Percentiles rank a stretch among this genome's conserved stretches.
phyloP scores from a whole-genome alignment of 805 yeast genomes.

The Schizosaccharomyces cryophilus region DNA sequence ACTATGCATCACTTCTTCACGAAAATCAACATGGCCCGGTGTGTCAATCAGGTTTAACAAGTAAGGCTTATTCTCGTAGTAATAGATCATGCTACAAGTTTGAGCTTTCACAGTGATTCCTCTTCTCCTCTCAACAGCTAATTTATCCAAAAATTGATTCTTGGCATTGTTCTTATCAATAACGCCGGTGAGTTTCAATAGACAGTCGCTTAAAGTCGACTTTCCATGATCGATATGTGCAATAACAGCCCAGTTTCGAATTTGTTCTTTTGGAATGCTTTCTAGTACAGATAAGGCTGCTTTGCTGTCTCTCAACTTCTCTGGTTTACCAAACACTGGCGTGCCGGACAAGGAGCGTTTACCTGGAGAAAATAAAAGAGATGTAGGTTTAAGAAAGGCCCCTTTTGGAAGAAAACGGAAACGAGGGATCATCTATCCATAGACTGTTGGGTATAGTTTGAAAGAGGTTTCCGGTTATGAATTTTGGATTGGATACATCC shows the following conservation, averaged over 20 bases:
- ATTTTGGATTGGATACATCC: too few relatives aligned
- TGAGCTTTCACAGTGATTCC: constrained; percentile 96
- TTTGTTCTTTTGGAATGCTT: constrained; percentile 60
- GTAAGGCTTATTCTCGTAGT: constrained; percentile 43
- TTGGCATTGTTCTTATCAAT: constrained; percentile 43
- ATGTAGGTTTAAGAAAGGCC: too few relatives aligned
- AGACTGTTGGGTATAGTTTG: too few relatives aligned
- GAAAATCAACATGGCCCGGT: not conserved
- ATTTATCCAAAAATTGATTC: constrained; percentile 66
- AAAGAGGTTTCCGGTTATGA: too few relatives aligned
- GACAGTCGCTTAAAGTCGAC: constrained; percentile 41
- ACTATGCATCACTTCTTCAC: constrained; percentile 58
- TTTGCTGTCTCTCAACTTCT: too few relatives aligned
- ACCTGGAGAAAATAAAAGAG: too few relatives aligned
- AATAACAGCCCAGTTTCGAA: constrained; percentile 76
- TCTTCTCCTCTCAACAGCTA: constrained; percentile 86
- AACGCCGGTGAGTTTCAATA: constrained; percentile 72
- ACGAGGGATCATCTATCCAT: too few relatives aligned
- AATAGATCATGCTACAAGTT: constrained; percentile 80
- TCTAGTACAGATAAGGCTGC: constrained; percentile 15
- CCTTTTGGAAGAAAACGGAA: too few relatives aligned
- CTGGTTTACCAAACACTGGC: too few relatives aligned
- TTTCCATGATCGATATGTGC: constrained; percentile 81
- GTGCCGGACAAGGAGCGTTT: too few relatives aligned
- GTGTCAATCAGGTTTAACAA: constrained; percentile 18